Percentiles rank a stretch among this genome's conserved stretches.
phyloP scores from a whole-genome alignment of 2,329 filamentous ascomycete species.

The Metarhizium humberi region DNA sequence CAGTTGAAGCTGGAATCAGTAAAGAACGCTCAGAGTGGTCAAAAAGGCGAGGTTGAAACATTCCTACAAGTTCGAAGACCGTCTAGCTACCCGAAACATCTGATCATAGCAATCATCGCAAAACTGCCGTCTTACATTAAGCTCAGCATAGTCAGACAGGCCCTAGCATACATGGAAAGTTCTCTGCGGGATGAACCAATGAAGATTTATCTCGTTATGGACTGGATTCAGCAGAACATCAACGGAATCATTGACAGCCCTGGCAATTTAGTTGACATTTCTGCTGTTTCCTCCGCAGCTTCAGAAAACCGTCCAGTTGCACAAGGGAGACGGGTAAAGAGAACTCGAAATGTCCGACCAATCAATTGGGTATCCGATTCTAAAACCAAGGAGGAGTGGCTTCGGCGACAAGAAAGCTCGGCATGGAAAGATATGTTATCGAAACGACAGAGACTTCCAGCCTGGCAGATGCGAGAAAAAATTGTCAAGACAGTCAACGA shows the following conservation, averaged over 20 bases:
- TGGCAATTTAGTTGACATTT: slow-evolving; percentile 75
- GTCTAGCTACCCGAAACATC: slow-evolving; percentile 61
- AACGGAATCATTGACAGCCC: slow-evolving; percentile 76
- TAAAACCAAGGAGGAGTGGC: slow-evolving; percentile 59
- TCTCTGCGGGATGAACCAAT: slow-evolving; percentile 76
- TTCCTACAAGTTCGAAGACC: slow-evolving; percentile 61
- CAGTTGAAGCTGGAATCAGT: slow-evolving; percentile 57
- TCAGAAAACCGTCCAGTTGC: slow-evolving; percentile 38
- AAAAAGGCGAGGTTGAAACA: slow-evolving; percentile 41
- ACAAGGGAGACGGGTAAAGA: slow-evolving; percentile 18
- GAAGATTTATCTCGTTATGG: slow-evolving; percentile 77
- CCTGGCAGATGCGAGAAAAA: slow-evolving; percentile 72
- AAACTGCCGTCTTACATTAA: slow-evolving; percentile 86
- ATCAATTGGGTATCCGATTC: slow-evolving; percentile 56
- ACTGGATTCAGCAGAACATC: slow-evolving; percentile 84
- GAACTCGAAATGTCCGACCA: slow-evolving; percentile 39
- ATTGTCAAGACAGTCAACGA: slow-evolving; percentile 67
- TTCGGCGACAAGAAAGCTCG: slow-evolving; percentile 52
- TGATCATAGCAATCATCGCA: slow-evolving; percentile 59
- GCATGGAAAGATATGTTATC: slow-evolving; percentile 67
- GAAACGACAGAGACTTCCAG: slow-evolving; percentile 66
- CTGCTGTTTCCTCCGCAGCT: slow-evolving; percentile 62
- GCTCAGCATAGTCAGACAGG: slow-evolving; percentile 74
- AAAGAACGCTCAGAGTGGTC: slow-evolving; percentile 41
- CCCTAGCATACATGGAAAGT: slow-evolving; percentile 60